Evolutionary conservation across 306 rosid genomes (phyloP), one percentile per base, ranked within the genome.

Genomic region (Hippophae gyantsensis): DNA sequence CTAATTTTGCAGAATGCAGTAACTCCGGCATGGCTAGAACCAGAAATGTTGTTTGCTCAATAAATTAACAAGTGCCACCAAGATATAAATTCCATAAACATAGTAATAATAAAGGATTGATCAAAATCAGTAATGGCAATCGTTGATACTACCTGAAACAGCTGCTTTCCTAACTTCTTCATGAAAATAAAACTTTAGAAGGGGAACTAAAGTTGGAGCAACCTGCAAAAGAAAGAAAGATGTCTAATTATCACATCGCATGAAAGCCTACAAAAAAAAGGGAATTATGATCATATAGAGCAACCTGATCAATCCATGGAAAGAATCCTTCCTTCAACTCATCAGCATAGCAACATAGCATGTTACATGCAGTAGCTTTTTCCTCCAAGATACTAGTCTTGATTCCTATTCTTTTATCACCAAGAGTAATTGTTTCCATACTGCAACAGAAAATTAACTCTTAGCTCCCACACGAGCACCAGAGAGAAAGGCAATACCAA

Each of bases 121-220:
- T 25, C 52, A 53, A 43, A 60, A 61, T 14, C 67, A 12, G 23
- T 53, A 59, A 4, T 9, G 10, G 42, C 2, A 56, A 49, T 14
- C 43, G 42, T 44, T 1, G 50, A 6, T 11, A 53, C 7, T 77
- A 92, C 99, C 99, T 63, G 99, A 92, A 76, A 92, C 96, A 62
- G 99, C 99, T 54, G 99, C 99, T 77, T 88, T 92, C 72, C 99
- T 81, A 63, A 92, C 99, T 76, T 92, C 99, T 76, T 92, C 99
- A 26, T 92, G 99, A 63, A 92, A 92, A 73, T 92, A 92, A 75
- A 92, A 92, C 71, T 92, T 92, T 25, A 92, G 87, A 61, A 92
- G 99, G 1, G 99, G 99, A 76, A 92, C 93, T 61, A 92, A 68
- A 52, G 88, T 92, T 47, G 82, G 93, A 59, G 99, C 99, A 76